Evolutionary conservation across 169 alveolate genomes (phyloP).

Genomic region (Cryptosporidium sp.): DNA sequence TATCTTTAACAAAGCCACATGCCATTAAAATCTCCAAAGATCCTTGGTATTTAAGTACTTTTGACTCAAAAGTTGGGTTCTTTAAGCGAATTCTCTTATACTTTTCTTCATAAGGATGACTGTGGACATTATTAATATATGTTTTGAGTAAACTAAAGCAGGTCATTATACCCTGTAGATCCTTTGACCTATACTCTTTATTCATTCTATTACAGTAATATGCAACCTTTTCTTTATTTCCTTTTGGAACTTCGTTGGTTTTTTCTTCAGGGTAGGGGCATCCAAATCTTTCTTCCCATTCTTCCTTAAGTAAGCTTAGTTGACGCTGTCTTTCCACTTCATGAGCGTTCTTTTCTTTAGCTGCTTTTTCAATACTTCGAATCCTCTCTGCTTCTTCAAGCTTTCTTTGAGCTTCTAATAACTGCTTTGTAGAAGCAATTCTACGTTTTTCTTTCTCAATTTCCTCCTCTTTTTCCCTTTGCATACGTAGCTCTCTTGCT

Average conservation of each 20-base stretch:
- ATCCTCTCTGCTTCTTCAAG: conserved; percentile 79
- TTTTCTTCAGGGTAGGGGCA: conserved; percentile 73
- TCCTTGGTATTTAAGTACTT: conserved; percentile 79
- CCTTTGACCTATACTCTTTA: conserved; percentile 76
- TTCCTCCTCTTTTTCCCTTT: conserved; percentile 80
- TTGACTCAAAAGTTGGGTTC: conserved; percentile 81
- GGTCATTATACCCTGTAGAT: conserved; percentile 68
- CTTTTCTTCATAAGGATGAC: conserved; percentile 79
- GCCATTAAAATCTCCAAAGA: conserved; percentile 79
- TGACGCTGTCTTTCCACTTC: conserved; percentile 80
- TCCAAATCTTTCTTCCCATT: conserved; percentile 81
- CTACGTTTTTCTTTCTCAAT: conserved; percentile 79
- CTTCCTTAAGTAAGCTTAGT: conserved; percentile 76
- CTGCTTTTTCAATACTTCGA: conserved; percentile 73
- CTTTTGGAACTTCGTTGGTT: conserved; percentile 16
- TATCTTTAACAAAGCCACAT: conserved; percentile 79
- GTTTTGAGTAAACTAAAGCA: conserved; percentile 77
- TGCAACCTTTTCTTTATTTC: conserved; percentile 77
- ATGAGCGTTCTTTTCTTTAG: conserved; percentile 79
- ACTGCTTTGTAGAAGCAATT: conserved; percentile 76
- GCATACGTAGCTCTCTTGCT: conserved; percentile 76
- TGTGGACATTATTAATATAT: conserved; percentile 77
- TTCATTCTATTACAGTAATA: conserved; percentile 78
- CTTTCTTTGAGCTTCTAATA: conserved; percentile 79
- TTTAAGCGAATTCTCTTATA: conserved; percentile 79